Percentiles rank a stretch among this genome's conserved stretches.
phyloP scores from a whole-genome alignment of 495 filamentous ascomycete genomes.

The Apodospora peruviana region DNA sequence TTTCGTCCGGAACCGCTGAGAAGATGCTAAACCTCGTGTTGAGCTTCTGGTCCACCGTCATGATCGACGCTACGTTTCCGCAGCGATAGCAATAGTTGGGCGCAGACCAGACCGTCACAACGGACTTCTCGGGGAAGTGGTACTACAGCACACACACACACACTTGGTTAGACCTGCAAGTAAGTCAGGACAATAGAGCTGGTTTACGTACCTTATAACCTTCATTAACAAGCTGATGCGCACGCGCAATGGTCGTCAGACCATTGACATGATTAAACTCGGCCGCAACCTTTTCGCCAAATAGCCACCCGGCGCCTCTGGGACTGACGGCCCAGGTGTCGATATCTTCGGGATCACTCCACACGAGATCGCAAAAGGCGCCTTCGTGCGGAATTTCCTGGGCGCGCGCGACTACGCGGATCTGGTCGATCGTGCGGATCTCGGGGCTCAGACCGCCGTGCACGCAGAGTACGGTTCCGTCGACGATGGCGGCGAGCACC shows the following conservation, averaged over 20 bases:
- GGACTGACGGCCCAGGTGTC: constrained; percentile 97
- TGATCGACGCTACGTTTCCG: constrained; percentile 94
- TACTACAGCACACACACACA: too few species aligned
- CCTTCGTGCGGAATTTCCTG: constrained; percentile 98
- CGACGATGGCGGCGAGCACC: constrained; percentile 91
- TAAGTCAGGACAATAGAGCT: not conserved
- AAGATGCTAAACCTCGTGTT: constrained; percentile 91
- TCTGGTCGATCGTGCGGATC: constrained; percentile 91
- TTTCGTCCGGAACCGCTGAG: constrained; percentile 85
- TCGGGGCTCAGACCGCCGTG: constrained; percentile 96
- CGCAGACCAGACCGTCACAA: constrained; percentile 98
- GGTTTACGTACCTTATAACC: constrained; percentile 72
- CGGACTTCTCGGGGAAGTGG: constrained; percentile 90
- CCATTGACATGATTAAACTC: constrained; percentile 99
- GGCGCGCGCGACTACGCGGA: constrained; percentile 92
- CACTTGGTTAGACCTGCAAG: too few species aligned
- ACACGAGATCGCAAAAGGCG: constrained; percentile 96
- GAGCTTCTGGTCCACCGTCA: constrained; percentile 81
- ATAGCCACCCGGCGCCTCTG: constrained; percentile 92
- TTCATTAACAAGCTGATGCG: constrained; percentile 96
- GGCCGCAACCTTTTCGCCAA: constrained; percentile 94
- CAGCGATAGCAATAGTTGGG: constrained; percentile 99
- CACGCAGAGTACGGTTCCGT: constrained; percentile 94
- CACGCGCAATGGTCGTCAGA: constrained; percentile 87
- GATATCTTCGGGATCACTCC: constrained; percentile 97